Conservation (phyloP, 495 filamentous ascomycete genomes). For the Talaromyces liani region DNA sequence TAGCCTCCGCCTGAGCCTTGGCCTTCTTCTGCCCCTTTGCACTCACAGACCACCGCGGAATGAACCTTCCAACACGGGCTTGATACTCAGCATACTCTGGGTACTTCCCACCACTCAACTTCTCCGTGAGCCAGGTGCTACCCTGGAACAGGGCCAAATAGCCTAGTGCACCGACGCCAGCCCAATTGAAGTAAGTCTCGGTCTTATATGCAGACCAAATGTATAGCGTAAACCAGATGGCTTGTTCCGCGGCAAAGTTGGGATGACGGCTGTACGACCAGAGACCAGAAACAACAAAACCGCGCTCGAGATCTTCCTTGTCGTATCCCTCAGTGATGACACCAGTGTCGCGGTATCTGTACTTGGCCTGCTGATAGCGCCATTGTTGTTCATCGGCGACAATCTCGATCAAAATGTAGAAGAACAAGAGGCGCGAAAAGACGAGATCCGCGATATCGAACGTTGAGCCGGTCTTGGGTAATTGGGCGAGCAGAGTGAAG, state of each 20-base stretch:
- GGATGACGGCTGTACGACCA: constrained; percentile 87
- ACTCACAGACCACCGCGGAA: constrained; percentile 54
- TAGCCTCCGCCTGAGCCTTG: background rate
- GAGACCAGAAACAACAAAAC: constrained; percentile 79
- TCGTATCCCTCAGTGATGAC: constrained; percentile 24
- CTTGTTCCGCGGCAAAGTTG: constrained; percentile 89
- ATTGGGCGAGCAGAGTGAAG: constrained; percentile 53
- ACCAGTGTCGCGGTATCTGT: constrained; percentile 31
- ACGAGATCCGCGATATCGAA: constrained; percentile 55
- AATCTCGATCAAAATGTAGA: constrained; percentile 64
- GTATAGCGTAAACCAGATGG: constrained; percentile 82
- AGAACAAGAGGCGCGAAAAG: constrained; percentile 60
- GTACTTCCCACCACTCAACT: constrained; percentile 74
- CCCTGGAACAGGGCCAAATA: constrained; percentile 81
- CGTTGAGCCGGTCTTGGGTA: constrained; percentile 23
- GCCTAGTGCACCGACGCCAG: constrained; percentile 56
- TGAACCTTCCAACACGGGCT: constrained; percentile 68
- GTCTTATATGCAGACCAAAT: constrained; percentile 75
- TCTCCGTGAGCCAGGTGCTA: constrained; percentile 80
- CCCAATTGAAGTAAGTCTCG: constrained; percentile 69
- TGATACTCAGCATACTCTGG: constrained; percentile 84
- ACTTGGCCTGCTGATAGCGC: constrained; percentile 79
- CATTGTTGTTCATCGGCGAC: constrained; percentile 93
- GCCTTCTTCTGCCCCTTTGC: constrained; percentile 13
- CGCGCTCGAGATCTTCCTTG: constrained; percentile 78